Evolutionary conservation across 1,139 yeast species (phyloP), one percentile per base, ranked within the genome.

Genomic region (Candida tetrigidarum): DNA sequence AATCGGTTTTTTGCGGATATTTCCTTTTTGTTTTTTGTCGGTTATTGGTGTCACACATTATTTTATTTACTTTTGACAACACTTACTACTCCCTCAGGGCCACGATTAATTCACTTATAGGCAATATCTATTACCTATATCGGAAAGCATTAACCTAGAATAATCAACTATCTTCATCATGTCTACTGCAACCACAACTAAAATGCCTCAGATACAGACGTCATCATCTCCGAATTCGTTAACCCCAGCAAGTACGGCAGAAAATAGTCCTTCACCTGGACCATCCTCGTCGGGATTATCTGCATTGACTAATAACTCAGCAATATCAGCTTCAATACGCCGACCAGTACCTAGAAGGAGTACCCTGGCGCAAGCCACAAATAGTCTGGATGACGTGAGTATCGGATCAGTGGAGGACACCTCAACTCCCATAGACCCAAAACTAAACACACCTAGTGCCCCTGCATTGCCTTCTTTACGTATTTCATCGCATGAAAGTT

Each of bases 201-300:
- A 32, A 32, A 32, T 32, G 35, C 35, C 35, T 32, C 35, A 32
- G 35, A 32, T 32, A 32, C 35, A 32, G 35, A 32, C 35, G 10
- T 4, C 35, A 10, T 9, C 35, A 6, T 32, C 35, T 3, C 35
- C 35, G 18, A 32, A 32, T 19, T 32, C 35, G 9, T 9, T 32
- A 7, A 32, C 35, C 5, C 35, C 35, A 5, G 18, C 35, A 18
- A 32, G 35, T 8, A 32, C 35, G 5, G 6, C 35, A 32, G 35
- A 32, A 11, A 32, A 32, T 12, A 32, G 23, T 18, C 35, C 35
- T 11, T 32, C 35, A 18, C 35, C 35, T 11, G 20, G 35, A 6
- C 35, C 35, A 9, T 32, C 35, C 7, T 32, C 35, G 9, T 18
- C 35, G 7, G 32, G 32, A 15, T 12, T 29, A 7, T 14, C 19